Evolutionary conservation across 192 early-diverging fungal species (phyloP), one percentile per base, ranked within the genome.

Genomic region (Backusella psychrophila): DNA sequence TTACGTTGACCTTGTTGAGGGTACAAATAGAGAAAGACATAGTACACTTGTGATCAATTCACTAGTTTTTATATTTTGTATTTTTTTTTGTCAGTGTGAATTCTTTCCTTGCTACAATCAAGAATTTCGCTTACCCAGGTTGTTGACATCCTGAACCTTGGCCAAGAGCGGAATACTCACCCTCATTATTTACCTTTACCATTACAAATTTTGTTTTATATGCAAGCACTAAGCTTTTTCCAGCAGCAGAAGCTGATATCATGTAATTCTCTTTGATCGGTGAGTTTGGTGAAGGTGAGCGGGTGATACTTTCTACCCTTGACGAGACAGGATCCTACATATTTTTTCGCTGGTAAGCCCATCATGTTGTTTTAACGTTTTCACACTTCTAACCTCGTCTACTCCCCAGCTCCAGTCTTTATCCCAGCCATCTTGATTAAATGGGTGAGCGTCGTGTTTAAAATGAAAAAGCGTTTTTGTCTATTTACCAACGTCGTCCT

Each of bases 21-120:
- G 87, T 3, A 82, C 81, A 76, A 86, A 89, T 21, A 85, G 74
- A 15, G 87, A 86, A 41, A 89, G 71, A 67, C 87, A 89, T 19
- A 87, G 63, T 17, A 89, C 67, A 0, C 84, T 76, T 1, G 87
- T 89, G 35, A 89, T 89, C 5, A 53, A 76, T 65, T 89, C 87
- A 31, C 85, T 86, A 38, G 14, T 29, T 19, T 23, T 63, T 1
- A 80, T 1, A n/a, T 19, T n/a, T n/a, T n/a, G n/a, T 36, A 3
- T 68, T 68, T 33, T 38, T 41, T 35, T 19, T 19, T 69, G 6
- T 9, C 36, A n/a, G 19, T 33, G 33, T 33, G 33, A 3, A 33
- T 33, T 2, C 35, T 38, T 11, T 35, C 4, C 21, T 69, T 1
- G 38, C 9, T 3, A 39, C 14, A 35, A 67, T 19, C 7, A 21